Conservation (phyloP, 1,139 yeast species). For the Kurtzmaniella quercitrusa region DNA sequence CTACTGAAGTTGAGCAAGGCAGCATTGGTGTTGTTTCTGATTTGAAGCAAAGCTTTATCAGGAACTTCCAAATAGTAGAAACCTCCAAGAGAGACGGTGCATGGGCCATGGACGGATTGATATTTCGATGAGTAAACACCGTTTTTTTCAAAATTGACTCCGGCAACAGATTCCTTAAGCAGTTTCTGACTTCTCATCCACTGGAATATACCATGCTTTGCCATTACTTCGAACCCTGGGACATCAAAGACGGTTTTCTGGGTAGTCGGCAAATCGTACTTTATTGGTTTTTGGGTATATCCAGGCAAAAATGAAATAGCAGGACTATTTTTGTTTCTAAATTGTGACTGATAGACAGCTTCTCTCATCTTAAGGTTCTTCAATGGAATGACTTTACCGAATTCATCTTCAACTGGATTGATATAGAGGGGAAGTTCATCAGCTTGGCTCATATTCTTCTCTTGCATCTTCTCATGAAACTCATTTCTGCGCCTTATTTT, state of each 20-base stretch:
- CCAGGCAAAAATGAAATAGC: constrained; percentile 54
- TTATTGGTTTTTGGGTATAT: constrained; percentile 46
- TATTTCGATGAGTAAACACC: constrained; percentile 35
- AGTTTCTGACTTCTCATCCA: constrained; percentile 20
- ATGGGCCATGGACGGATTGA: constrained; percentile 38
- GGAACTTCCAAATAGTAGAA: constrained; percentile 46
- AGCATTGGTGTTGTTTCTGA: constrained; percentile 34
- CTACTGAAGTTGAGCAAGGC: constrained; percentile 21
- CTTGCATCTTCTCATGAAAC: constrained; percentile 4
- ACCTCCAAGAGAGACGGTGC: constrained; percentile 57
- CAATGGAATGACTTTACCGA: constrained; percentile 3
- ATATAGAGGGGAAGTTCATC: constrained; percentile 10
- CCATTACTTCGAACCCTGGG: constrained; percentile 47
- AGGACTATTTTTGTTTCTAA: constrained; percentile 30
- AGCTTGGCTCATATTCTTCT: not conserved
- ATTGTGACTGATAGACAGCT: constrained; percentile 12
- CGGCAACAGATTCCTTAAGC: constrained; percentile 34
- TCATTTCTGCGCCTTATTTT: constrained; percentile 6
- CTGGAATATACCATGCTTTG: constrained; percentile 25
- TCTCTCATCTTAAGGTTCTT: constrained; percentile 6
- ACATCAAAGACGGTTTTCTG: constrained; percentile 43
- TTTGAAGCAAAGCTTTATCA: constrained; percentile 37
- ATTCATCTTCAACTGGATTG: constrained; percentile 4
- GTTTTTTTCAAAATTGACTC: constrained; percentile 27
- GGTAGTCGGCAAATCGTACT: constrained; percentile 22